Conservation (phyloP, 1,284 basidiomycete species). For the Ganoderma sinense region DNA sequence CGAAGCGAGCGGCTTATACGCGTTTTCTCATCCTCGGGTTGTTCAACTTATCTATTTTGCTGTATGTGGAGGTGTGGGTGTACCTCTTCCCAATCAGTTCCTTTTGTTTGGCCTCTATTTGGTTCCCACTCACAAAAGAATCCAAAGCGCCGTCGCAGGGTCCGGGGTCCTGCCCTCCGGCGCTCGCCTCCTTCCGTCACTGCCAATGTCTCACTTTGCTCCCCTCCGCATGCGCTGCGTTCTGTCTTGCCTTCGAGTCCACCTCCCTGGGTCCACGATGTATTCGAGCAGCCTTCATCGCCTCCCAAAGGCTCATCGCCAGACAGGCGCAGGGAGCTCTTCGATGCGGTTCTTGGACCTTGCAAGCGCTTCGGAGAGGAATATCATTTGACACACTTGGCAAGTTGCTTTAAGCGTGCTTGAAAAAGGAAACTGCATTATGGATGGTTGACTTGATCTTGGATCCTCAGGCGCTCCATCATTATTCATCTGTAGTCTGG, state of each 20-base stretch:
- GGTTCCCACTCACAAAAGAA: background rate
- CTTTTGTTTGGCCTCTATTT: conserved; percentile 21
- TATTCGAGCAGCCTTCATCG: no score
- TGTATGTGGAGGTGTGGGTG: conserved; percentile 18
- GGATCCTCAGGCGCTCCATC: background rate
- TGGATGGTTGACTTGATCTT: background rate
- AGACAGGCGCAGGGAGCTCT: no score
- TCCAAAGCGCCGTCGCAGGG: background rate
- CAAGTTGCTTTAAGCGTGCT: background rate
- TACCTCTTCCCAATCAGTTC: conserved; percentile 7
- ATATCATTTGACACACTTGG: background rate
- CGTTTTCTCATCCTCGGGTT: conserved; percentile 15
- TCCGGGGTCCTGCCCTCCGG: conserved; percentile 21
- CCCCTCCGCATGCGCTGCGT: background rate
- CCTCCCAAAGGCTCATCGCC: no score
- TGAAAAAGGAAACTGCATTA: background rate
- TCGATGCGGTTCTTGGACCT: no score
- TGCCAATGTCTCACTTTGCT: background rate
- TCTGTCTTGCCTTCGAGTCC: background rate
- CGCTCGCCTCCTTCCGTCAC: background rate
- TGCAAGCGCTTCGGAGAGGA: no score
- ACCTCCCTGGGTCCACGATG: no score
- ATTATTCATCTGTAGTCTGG: background rate
- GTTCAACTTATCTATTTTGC: conserved; percentile 22
- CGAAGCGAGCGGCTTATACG: conserved; percentile 24